A percentile compares a stretch with the other conserved stretches of the same genome.
These are phyloP conservation scores for Physocladia obscura DNA, from an alignment of 192 early-diverging fungal genomes.

Conservation along the genomic window DNA sequence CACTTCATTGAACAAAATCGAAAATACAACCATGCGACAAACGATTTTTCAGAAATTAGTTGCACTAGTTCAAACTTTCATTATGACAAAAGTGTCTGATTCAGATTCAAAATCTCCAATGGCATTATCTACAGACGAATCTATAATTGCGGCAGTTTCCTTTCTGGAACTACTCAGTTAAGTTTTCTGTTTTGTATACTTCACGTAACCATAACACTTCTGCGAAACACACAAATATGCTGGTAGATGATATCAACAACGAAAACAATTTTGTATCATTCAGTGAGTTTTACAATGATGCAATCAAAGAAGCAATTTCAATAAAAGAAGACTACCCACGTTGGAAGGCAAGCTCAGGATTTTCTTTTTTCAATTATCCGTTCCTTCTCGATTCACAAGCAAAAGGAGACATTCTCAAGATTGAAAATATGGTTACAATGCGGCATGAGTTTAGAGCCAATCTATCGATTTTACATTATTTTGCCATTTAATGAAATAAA, in stretches of 20 bases:
- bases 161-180: constrained; percentile 29
- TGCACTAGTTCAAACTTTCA: constrained; percentile 25
- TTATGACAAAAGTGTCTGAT: constrained; percentile 17
- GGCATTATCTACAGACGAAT: background rate
- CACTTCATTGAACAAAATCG: background rate
- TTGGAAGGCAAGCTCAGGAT: constrained; percentile 48
- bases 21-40: background rate
- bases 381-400: constrained; percentile 39
- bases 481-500: too few relatives aligned
- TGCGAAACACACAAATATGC: too few relatives aligned
- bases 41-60: constrained; percentile 26
- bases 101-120: constrained; percentile 5
- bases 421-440: constrained; percentile 51
- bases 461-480: too few relatives aligned
- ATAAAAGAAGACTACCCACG: constrained; percentile 49
- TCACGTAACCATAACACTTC: background rate
- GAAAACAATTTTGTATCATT: constrained; percentile 38
- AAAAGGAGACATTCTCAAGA: constrained; percentile 47
- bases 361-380: constrained; percentile 43
- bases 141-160: constrained; percentile 21
- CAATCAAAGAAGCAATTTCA: constrained; percentile 43
- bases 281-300: constrained; percentile 47
- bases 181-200: background rate
- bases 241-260: constrained; percentile 44
- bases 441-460: constrained; percentile 35